Conservation (phyloP, 164 flowering plant species). For the Vitis amurensis region DNA sequence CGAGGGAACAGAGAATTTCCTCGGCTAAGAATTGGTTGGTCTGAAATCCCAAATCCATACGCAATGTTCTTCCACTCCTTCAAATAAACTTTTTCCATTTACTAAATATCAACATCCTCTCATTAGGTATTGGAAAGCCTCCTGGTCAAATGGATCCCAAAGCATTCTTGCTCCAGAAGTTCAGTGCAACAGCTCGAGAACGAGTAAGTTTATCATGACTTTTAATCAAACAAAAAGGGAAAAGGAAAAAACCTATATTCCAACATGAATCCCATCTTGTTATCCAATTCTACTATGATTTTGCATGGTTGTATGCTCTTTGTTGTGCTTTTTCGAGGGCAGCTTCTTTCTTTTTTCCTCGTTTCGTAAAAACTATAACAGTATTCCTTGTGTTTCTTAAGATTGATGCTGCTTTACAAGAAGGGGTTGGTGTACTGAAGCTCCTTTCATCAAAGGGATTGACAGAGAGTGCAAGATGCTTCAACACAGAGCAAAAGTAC, state of each 20-base stretch:
- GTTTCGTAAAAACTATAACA: background rate
- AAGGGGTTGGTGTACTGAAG: constrained; percentile 69
- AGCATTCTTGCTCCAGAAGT: constrained; percentile 91
- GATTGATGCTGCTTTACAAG: constrained; percentile 75
- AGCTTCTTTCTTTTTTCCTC: no score
- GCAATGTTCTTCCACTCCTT: background rate
- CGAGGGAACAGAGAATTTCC: constrained; percentile 87
- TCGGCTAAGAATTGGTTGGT: constrained; percentile 86
- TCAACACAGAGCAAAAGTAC: constrained; percentile 84
- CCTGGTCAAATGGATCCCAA: constrained; percentile 99
- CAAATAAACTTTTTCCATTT: background rate
- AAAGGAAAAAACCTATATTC: no score
- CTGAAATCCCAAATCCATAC: background rate
- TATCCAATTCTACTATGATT: background rate
- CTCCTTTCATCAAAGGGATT: constrained; percentile 63
- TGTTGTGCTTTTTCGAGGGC: background rate
- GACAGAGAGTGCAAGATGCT: constrained; percentile 61
- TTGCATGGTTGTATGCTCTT: background rate
- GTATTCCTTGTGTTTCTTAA: constrained; percentile 13
- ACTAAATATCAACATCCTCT: constrained; percentile 4
- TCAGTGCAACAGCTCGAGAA: constrained; percentile 67
- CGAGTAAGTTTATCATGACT: constrained; percentile 46
- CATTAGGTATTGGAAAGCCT: constrained; percentile 85
- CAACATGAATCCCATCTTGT: no score
- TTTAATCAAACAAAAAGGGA: background rate